These are phyloP conservation scores for Coemansia sp. DNA, from an alignment of 192 early-diverging fungal species.

Conservation along the genomic window DNA sequence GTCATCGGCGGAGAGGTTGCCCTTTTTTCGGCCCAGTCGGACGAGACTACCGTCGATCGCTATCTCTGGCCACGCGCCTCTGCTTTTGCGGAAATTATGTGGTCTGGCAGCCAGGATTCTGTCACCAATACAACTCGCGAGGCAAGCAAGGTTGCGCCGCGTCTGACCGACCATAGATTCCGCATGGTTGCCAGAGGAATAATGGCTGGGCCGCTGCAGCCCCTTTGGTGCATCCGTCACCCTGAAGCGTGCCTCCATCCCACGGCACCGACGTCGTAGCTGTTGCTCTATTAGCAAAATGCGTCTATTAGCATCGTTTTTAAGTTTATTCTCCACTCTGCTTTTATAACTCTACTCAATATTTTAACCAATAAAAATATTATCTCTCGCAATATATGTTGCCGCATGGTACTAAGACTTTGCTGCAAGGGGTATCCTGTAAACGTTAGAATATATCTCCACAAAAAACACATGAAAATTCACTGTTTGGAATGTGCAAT, in stretches of 20 bases:
- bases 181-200: slow-evolving; percentile 65
- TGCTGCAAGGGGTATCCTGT: too few species aligned
- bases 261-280: slow-evolving; percentile 1
- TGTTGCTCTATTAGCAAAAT: background rate
- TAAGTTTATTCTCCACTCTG: background rate
- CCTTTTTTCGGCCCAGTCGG: slow-evolving; percentile 68
- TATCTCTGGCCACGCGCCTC: slow-evolving; percentile 68
- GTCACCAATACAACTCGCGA: slow-evolving; percentile 52
- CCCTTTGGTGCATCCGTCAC: slow-evolving; percentile 64
- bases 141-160: slow-evolving; percentile 56
- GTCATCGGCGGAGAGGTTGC: slow-evolving; percentile 67
- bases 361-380: too few species aligned
- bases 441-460: too few species aligned
- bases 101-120: slow-evolving; percentile 63
- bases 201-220: slow-evolving; percentile 64
- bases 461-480: too few species aligned
- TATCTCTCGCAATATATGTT: too few species aligned
- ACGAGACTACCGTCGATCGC: slow-evolving; percentile 57
- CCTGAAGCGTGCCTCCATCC: slow-evolving; percentile 46
- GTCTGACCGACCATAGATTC: slow-evolving; percentile 69
- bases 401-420: too few species aligned
- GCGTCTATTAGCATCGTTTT: background rate
- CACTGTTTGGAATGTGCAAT: too few species aligned
- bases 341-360: too few species aligned
- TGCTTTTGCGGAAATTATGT: slow-evolving; percentile 67